Conservation (phyloP, 768 basidiomycete genomes). For the Collybia mongolica region DNA sequence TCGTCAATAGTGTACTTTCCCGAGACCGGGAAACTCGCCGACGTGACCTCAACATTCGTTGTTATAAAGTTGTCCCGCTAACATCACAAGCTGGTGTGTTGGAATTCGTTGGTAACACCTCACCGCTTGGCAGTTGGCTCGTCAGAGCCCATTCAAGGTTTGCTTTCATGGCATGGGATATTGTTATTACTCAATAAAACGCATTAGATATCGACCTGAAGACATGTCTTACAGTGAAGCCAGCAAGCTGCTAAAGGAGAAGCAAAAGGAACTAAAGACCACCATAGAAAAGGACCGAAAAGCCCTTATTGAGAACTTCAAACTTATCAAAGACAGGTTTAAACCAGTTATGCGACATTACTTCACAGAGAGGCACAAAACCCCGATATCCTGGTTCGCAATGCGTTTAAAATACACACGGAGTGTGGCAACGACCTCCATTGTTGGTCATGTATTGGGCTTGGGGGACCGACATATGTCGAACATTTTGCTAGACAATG, state of each 20-base stretch:
- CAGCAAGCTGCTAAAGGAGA: slow-evolving; percentile 30
- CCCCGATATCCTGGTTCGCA: slow-evolving; percentile 88
- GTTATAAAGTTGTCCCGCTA: slow-evolving; percentile 89
- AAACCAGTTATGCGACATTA: slow-evolving; percentile 92
- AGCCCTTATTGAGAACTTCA: slow-evolving; percentile 26
- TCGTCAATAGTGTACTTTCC: slow-evolving; percentile 77
- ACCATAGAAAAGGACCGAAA: slow-evolving; percentile 13
- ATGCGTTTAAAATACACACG: slow-evolving; percentile 89
- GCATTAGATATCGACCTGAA: slow-evolving; percentile 64
- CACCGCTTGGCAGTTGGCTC: slow-evolving; percentile 64
- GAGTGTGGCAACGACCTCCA: slow-evolving; percentile 91
- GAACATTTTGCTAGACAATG: slow-evolving; percentile 87
- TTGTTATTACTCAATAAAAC: neutral
- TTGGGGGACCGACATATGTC: slow-evolving; percentile 90
- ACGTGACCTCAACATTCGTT: slow-evolving; percentile 72
- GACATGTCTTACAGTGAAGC: slow-evolving; percentile 39
- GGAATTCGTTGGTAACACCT: slow-evolving; percentile 87
- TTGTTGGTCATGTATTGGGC: slow-evolving; percentile 90
- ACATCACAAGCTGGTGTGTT: slow-evolving; percentile 78
- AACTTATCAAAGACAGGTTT: slow-evolving; percentile 41
- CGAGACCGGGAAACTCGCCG: slow-evolving; percentile 75
- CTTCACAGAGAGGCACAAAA: slow-evolving; percentile 88
- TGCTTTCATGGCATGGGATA: slow-evolving; percentile 12
- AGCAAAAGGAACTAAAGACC: slow-evolving; percentile 25
- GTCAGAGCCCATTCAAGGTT: slow-evolving; percentile 59